Base-by-base conservation (phyloP, 208 protist genomes). In the Trypanosoma brucei region DNA sequence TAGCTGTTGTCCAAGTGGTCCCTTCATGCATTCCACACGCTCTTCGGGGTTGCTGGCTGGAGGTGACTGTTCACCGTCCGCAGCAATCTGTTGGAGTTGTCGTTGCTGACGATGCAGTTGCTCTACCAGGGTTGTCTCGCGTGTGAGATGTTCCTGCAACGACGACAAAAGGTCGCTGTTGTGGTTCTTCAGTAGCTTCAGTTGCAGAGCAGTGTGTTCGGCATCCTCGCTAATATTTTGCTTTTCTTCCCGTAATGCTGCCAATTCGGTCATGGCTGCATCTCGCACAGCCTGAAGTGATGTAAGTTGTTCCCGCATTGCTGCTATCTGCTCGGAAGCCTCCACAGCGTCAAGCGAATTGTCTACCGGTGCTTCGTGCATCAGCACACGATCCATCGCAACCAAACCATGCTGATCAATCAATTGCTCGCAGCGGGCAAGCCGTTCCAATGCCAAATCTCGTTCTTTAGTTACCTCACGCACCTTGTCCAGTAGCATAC, bases 371-470 rank as follows among this genome's bases (percentile, higher is more conserved):
- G 89, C 77, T 3, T 91, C 79, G 49, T 91, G 84, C 77, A 86
- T 81, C 51, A 89, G 51, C 30, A 78, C 81, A 22, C 78, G 74
- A 68, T 92, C 84, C 38, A 90, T 71, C 22, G 87, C 73, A 7
- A 76, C 75, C 7, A 95, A 70, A 52, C 86, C 78, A 68, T 93
- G 78, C 63, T 78, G 77, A 38, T 93, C 78, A 36, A 95, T 87
- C n/a, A 92, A 48, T 7, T 70, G 72, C 22, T 78, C 70, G 61
- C 76, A 78, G 2, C 73, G 55, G 31, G 61, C 61, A 37, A 95
- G 66, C 40, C 78, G 58, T 0, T 52, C 57, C 2, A 71, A 62
- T 52, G 83, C 65, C 0, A 22, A 33, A 39, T 91, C 80, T 3
- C 79, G 82, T 49, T 93, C 72, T 1, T 33, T 36, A 7, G 76